These are phyloP conservation scores for Hypoxylon sp. DNA, from an alignment of 2,329 filamentous ascomycete species.

Conservation along the genomic window DNA sequence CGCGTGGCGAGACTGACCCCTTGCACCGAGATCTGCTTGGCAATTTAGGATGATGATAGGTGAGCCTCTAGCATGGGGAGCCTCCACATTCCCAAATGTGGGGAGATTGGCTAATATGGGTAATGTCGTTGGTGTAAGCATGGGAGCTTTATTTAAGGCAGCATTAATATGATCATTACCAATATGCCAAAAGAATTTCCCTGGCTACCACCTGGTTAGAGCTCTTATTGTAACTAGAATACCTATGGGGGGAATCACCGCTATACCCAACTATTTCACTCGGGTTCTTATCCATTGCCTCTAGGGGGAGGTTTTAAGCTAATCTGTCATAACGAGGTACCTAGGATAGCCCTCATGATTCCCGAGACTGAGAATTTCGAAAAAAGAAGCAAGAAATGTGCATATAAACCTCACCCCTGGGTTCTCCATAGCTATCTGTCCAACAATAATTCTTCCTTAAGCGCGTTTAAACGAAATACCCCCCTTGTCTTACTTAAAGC, in stretches of 20 bases:
- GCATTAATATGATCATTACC: slow-evolving; percentile 26
- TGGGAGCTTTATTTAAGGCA: slow-evolving; percentile 14
- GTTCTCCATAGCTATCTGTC: not conserved
- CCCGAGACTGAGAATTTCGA: not conserved
- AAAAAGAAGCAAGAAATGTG: not conserved
- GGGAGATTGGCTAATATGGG: slow-evolving; percentile 47
- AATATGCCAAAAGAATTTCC: slow-evolving; percentile 14
- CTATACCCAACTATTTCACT: not conserved
- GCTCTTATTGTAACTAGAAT: not conserved
- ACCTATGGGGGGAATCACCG: not conserved
- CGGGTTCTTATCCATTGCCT: no score
- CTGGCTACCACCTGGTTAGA: not conserved
- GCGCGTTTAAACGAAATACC: not conserved
- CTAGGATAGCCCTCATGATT: no score
- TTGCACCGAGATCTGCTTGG: slow-evolving; percentile 40
- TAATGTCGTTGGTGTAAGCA: slow-evolving; percentile 36
- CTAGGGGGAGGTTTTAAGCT: not conserved
- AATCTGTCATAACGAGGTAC: not conserved
- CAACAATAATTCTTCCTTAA: not conserved
- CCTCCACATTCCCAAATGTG: slow-evolving; percentile 33
- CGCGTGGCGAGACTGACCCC: slow-evolving; percentile 33
- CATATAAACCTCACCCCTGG: not conserved
- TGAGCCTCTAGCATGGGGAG: slow-evolving; percentile 15
- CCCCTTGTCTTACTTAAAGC: slow-evolving; percentile 13
- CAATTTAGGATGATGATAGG: slow-evolving; percentile 40